phyloP scores from a whole-genome alignment of 495 filamentous ascomycete genomes.

The Astrocystis sublimbata region DNA sequence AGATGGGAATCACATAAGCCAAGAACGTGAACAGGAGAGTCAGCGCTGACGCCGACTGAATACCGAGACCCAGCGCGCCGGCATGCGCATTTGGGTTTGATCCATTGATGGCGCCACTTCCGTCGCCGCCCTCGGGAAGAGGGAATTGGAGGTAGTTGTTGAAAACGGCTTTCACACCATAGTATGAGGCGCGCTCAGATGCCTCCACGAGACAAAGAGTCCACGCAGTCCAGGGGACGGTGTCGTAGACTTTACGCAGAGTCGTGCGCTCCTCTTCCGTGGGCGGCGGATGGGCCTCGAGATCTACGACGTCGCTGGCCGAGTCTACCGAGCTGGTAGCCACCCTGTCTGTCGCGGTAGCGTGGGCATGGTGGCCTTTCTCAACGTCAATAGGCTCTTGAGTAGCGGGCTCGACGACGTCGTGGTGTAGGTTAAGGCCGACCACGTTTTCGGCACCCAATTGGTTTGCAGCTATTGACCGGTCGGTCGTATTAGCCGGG shows the following conservation, averaged over 20 bases:
- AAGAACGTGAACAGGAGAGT: slow-evolving; percentile 54
- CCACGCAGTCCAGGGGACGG: slow-evolving; percentile 43
- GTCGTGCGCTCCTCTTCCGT: slow-evolving; percentile 50
- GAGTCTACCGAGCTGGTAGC: slow-evolving; percentile 12
- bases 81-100: slow-evolving; percentile 32
- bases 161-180: slow-evolving; percentile 48
- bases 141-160: slow-evolving; percentile 55
- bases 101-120: slow-evolving; percentile 25
- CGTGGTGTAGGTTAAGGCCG: slow-evolving; percentile 18
- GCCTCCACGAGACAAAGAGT: slow-evolving; percentile 52
- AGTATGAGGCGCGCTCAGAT: slow-evolving; percentile 54
- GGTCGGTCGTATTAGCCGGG: background rate
- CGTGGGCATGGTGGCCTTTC: background rate
- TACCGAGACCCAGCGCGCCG: slow-evolving; percentile 40
- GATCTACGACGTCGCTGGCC: slow-evolving; percentile 13
- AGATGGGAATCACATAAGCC: slow-evolving; percentile 54
- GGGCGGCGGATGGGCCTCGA: slow-evolving; percentile 30
- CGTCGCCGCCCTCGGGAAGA: slow-evolving; percentile 52
- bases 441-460: slow-evolving; percentile 25
- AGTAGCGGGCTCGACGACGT: slow-evolving; percentile 24
- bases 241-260: slow-evolving; percentile 51
- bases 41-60: slow-evolving; percentile 54
- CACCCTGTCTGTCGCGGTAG: background rate
- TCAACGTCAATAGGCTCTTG: background rate
- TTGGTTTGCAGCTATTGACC: background rate